Conservation (phyloP, 768 basidiomycete species). For the Myochromella boudieri region DNA sequence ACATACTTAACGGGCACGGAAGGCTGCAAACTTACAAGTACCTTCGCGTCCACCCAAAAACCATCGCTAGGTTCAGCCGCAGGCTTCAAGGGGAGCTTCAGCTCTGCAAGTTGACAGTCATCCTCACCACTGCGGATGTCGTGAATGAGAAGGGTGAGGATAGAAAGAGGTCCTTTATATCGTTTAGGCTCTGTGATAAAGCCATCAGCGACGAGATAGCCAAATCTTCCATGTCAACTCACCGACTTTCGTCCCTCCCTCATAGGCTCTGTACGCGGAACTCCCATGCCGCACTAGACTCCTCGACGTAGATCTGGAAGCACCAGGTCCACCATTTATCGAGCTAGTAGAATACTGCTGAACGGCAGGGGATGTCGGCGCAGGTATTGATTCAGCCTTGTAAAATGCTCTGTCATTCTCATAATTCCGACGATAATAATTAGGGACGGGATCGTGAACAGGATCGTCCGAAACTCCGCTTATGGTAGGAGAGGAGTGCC, state of each 20-base stretch:
- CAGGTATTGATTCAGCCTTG: conserved; percentile 1
- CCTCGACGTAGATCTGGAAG: background rate
- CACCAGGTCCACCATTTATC: background rate
- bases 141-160: conserved; percentile 69
- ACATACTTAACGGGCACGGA: background rate
- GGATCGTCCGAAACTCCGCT: no score
- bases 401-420: conserved; percentile 15
- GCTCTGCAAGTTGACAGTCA: conserved; percentile 66
- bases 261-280: background rate
- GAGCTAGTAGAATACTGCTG: background rate
- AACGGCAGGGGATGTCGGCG: background rate
- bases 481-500: conserved; percentile 9
- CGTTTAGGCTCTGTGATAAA: conserved; percentile 11
- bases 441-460: conserved; percentile 6
- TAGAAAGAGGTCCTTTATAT: conserved; percentile 33
- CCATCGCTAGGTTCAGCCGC: conserved; percentile 51
- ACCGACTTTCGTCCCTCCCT: conserved; percentile 10
- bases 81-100: conserved; percentile 54
- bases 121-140: conserved; percentile 53
- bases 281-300: background rate
- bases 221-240: background rate
- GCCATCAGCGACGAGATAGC: background rate
- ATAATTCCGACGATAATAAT: conserved; percentile 35
- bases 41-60: conserved; percentile 71
- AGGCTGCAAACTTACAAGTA: conserved; percentile 42